Evolutionary conservation across 129 eudicot species (phyloP), one percentile per base, ranked within the genome.

Genomic region (carrot (Daucus carota)): DNA sequence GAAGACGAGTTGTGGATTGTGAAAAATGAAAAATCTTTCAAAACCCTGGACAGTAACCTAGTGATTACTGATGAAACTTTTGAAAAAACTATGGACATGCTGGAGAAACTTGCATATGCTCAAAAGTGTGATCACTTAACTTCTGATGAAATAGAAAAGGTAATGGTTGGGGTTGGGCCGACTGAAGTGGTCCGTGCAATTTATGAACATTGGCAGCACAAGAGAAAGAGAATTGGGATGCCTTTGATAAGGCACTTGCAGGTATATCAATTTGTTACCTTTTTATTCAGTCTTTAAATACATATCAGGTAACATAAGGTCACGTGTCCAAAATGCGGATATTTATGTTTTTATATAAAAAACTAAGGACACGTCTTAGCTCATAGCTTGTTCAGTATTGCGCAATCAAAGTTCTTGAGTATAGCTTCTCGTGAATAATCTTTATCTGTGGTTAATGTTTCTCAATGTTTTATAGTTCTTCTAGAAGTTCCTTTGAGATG

Each of bases 181-280:
- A 46, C 82, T 74, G 86, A 85, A 75, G 86, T 79, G 41, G 83
- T 84, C 46, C 84, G 84, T 81, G 79, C 82, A 29, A 83, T 93
- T 26, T 84, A 93, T 75, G 86, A 87, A 34, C 88, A 93, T 75
- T 93, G 98, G 98, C 78, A 79, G 80, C 83, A 81, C 38, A 93
- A 93, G 85, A 83, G 98, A 82, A 91, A 81, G 83, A 83, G 76
- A 57, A 84, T 80, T 67, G 91, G 93, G 79, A 90, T 90, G 96
- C 90, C 98, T 31, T 87, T 93, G 63, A 79, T 93, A 70, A 83
- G 97, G 67, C 98, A 90, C 73, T 86, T 93, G 44, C 97, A 93
- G 98, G 98, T 92, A 79, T 31, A n/a, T 50, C 26, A 2, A 0
- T 26, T n/a, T 54, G 54, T 26, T 52, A 38, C 47, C 48, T 47